A percentile compares a stretch with the other conserved stretches of the same genome.
Conservation (phyloP, 129 eudicot species). For the Flaveria robusta region DNA sequence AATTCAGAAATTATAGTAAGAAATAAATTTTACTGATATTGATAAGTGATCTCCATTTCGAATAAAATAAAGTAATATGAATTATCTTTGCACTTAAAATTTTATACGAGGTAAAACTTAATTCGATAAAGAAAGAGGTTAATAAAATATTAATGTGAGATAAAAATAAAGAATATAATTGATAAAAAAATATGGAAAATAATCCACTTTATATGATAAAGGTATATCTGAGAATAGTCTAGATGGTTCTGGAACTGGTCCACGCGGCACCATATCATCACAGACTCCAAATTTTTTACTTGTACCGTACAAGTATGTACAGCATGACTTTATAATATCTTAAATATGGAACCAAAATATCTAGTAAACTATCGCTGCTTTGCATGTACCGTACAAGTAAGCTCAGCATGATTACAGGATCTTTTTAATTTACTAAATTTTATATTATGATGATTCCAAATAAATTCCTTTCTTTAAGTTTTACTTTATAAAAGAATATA, state of each 20-base stretch:
- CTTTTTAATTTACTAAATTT: not conserved
- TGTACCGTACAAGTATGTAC: conserved; percentile 20
- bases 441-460: not conserved
- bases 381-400: conserved; percentile 10
- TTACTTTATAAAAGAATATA: no score
- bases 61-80: not conserved
- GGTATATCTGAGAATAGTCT: not conserved
- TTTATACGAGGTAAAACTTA: not conserved
- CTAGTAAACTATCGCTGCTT: not conserved
- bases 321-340: not conserved
- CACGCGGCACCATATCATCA: not conserved
- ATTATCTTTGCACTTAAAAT: not conserved
- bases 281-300: not conserved
- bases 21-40: no score
- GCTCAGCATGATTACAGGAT: not conserved
- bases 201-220: not conserved
- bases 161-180: not conserved
- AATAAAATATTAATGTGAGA: not conserved
- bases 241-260: conserved; percentile 30
- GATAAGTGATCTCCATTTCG: no score
- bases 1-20: no score
- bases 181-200: not conserved
- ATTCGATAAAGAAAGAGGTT: not conserved
- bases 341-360: not conserved
- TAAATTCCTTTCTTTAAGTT: not conserved